Base-by-base conservation (phyloP, 805 yeast species). In the Saccharomycopsis synnaedendra region DNA sequence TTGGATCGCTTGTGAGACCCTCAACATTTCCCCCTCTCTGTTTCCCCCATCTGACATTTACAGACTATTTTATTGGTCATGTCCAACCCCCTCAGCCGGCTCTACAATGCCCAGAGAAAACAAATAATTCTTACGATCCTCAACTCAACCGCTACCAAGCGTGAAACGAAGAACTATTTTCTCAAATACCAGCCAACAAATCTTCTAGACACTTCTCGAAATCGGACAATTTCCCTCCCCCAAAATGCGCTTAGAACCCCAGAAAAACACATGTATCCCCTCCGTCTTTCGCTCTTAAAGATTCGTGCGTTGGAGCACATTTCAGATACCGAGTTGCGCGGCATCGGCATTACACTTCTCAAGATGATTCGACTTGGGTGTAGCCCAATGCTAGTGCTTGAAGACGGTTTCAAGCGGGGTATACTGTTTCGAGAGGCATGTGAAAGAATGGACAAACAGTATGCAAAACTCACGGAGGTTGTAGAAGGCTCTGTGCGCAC, bases 111-210 rank as follows among this genome's bases (percentile, higher is more conserved):
- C n/a, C 51, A 76, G 19, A 79, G 78, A 54, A 71, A 78, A 54
- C 85, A 85, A 47, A 66, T 90, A 44, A 81, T 90, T n/a, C 66
- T 87, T 11, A 80, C 96, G 1, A 88, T 90, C 29, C 69, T 90
- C 49, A 82, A 82, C 57, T 81, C 96, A 1, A 85, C 97, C 3
- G 94, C 97, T 4, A 90, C 97, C 1, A 89, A 87, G 61, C 70
- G 98, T 51, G 97, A 90, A 59, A 95, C 96, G 4, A 74, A 77
- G 53, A 83, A 82, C 54, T 90, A 89, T 59, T 65, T 90, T 42
- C 68, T 76, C 35, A 85, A 82, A 58, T 90, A 89, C 59, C 64
- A 72, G 1, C 73, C 77, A 42, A 63, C 71, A n/a, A 56, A 66
- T 33, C 3, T n/a, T 34, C n/a, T 34, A 34, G 36, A 9, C n/a